Conservation (phyloP, 257 asterid species). For the Penstemon davidsonii region DNA sequence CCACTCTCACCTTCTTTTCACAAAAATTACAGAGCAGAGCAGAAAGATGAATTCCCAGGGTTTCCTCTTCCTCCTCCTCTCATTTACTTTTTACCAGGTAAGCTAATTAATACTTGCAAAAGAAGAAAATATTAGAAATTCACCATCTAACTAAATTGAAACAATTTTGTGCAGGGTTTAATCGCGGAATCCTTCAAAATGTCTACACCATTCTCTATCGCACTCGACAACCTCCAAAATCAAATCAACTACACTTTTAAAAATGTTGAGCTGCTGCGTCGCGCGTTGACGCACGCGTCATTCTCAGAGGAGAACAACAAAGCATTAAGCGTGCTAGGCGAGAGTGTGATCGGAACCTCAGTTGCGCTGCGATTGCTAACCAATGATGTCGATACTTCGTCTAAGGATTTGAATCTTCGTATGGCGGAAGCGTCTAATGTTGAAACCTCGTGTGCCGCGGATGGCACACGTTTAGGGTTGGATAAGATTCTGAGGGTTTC, state of each 20-base stretch:
- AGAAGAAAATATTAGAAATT: constrained; percentile 1
- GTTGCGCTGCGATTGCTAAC: constrained; percentile 40
- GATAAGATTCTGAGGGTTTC: constrained; percentile 72
- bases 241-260: constrained; percentile 62
- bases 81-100: constrained; percentile 43
- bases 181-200: constrained; percentile 21
- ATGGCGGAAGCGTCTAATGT: constrained; percentile 50
- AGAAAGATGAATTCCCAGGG: constrained; percentile 37
- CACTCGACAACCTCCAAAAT: constrained; percentile 58
- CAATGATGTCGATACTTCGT: constrained; percentile 47
- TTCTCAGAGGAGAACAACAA: constrained; percentile 82
- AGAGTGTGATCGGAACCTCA: constrained; percentile 46
- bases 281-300: constrained; percentile 80
- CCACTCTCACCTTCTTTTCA: neutral
- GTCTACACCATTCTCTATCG: constrained; percentile 56
- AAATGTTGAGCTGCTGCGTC: constrained; percentile 50
- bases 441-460: constrained; percentile 51
- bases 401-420: constrained; percentile 52
- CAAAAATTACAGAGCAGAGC: constrained; percentile 2
- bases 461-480: constrained; percentile 56
- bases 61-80: constrained; percentile 34
- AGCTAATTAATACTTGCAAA: neutral
- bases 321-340: constrained; percentile 64
- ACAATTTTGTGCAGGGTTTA: constrained; percentile 30
- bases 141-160: constrained; percentile 1